Conservation (phyloP, 148 eudicot species). For the Fallopia convolvulus region DNA sequence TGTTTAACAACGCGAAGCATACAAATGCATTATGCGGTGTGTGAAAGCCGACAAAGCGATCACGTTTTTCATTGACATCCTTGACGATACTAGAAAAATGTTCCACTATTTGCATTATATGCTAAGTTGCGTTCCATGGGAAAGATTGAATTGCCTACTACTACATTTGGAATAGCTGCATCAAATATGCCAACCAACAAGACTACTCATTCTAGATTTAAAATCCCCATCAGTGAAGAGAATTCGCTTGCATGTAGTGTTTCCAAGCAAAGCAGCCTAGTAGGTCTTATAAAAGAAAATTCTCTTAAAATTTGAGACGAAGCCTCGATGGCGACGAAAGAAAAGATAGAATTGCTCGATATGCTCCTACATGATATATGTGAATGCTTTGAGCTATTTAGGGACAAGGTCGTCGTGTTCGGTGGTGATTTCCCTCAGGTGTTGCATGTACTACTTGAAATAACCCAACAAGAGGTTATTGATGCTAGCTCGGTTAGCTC, state of each 20-base stretch:
- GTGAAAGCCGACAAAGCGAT: background rate
- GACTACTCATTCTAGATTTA: background rate
- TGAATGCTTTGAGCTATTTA: background rate
- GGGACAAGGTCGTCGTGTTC: background rate
- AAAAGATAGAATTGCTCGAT: background rate
- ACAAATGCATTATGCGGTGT: background rate
- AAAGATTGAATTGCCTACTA: background rate
- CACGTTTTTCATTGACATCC: background rate
- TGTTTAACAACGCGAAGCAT: background rate
- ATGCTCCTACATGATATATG: background rate
- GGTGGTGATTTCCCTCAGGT: background rate
- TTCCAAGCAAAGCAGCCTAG: too few species aligned
- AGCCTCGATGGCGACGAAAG: background rate
- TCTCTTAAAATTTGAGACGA: background rate
- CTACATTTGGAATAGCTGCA: background rate
- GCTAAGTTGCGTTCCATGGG: background rate
- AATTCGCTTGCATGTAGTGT: background rate
- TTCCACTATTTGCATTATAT: background rate
- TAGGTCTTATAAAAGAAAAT: background rate
- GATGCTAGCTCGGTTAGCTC: too few species aligned
- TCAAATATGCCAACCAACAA: background rate
- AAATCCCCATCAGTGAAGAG: background rate
- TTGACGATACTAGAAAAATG: background rate
- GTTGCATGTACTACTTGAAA: background rate
- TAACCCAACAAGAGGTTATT: background rate